Evolutionary conservation across 129 eudicot species (phyloP).

Genomic region (Helichrysum umbraculigerum): DNA sequence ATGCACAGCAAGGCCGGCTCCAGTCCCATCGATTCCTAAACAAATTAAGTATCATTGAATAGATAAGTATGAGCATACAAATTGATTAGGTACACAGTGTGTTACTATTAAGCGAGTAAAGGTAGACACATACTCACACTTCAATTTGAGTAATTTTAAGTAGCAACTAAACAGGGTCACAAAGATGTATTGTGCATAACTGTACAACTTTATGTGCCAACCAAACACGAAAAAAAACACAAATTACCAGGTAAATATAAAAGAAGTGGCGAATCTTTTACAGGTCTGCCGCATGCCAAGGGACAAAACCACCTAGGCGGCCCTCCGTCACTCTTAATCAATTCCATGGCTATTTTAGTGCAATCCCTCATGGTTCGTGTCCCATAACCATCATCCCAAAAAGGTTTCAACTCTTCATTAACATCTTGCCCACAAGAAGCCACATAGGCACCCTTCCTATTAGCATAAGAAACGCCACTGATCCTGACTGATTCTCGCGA

Average conservation of each 20-base stretch:
- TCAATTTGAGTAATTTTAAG: too few species aligned
- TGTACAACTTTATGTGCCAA: neutral
- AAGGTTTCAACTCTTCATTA: slow-evolving; percentile 44
- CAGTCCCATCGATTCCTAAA: slow-evolving; percentile 88
- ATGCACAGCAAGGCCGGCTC: slow-evolving; percentile 81
- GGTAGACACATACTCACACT: too few species aligned
- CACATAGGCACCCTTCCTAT: slow-evolving; percentile 19
- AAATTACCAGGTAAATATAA: slow-evolving; percentile 88
- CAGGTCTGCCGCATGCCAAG: slow-evolving; percentile 57
- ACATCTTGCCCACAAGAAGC: slow-evolving; percentile 3
- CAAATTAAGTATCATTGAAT: neutral
- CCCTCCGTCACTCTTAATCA: slow-evolving; percentile 76
- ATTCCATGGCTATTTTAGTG: slow-evolving; percentile 43
- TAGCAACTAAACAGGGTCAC: too few species aligned
- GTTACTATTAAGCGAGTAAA: too few species aligned
- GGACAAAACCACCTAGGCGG: slow-evolving; percentile 97
- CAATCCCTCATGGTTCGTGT: slow-evolving; percentile 60
- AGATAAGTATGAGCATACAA: neutral
- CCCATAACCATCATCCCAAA: slow-evolving; percentile 91
- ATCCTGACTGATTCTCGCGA: slow-evolving; percentile 38
- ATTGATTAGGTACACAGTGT: neutral
- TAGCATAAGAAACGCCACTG: slow-evolving; percentile 35
- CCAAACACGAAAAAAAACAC: neutral
- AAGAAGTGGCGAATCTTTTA: slow-evolving; percentile 68
- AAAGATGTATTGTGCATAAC: neutral